Conservation (phyloP, 148 eudicot species). For the Rhododendron griersonianum region DNA sequence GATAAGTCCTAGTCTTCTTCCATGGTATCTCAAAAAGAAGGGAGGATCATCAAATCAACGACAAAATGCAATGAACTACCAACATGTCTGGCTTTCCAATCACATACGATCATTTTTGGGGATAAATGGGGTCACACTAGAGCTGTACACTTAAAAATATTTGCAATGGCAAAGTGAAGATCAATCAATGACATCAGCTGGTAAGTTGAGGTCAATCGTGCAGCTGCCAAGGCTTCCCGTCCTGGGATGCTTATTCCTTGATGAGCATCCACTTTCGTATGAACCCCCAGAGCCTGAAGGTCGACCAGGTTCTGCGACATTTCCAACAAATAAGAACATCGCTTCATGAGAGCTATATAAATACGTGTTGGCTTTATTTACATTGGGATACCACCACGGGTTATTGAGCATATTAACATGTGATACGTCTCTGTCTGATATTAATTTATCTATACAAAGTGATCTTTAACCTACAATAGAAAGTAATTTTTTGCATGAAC, state of each 20-base stretch:
- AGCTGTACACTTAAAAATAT: constrained; percentile 20
- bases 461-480: background rate
- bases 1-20: background rate
- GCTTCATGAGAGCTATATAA: background rate
- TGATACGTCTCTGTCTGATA: background rate
- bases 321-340: background rate
- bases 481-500: background rate
- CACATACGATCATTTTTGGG: background rate
- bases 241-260: constrained; percentile 34
- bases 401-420: background rate
- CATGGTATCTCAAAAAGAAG: background rate
- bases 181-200: constrained; percentile 34
- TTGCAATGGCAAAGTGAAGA: background rate
- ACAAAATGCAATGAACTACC: background rate
- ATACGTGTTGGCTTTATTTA: background rate
- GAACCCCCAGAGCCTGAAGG: constrained; percentile 34
- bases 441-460: background rate
- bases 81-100: background rate
- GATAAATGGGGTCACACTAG: constrained; percentile 1
- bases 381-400: background rate
- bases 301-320: background rate
- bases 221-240: constrained; percentile 16
- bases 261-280: constrained; percentile 22
- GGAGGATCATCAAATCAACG: background rate
- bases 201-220: constrained; percentile 40